Base-by-base conservation (phyloP, 257 asterid species). In the Scutellaria galericulata region DNA sequence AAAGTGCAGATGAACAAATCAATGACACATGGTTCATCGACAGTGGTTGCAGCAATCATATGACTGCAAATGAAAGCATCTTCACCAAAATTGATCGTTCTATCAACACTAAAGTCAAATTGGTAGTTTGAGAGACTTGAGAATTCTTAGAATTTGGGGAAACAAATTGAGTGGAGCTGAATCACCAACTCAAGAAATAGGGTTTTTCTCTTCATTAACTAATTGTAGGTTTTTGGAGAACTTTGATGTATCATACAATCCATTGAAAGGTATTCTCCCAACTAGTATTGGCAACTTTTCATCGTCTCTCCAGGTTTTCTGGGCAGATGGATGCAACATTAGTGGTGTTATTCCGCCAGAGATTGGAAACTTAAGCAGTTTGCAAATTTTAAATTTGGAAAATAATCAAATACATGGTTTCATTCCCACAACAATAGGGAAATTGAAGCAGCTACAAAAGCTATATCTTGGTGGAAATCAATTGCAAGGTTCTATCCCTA, bases 241-340 rank as follows among this genome's bases (percentile, higher is more conserved):
- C 8, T 6, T 70, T 35, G 67, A 57, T 6, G 31, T 70, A 24
- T 27, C 58, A 13, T 0, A 27, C 5, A 70, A 70, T 46, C 58
- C 68, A 2, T 5, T 11, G 11, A 69, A 42, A 9, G 75, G 67
- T 44, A 9, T 45, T 24, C 47, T 70, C 7, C 68, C 75, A 4
- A 1, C 59, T 46, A 27, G 60, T 1, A 5, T 71, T 6, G 58
- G 75, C 39, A 71, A 71, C n/a, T 42, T 69, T 7, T 55, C 74
- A 18, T 1, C 64, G 9, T 44, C 58, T 46, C 59, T 71, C 2
- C 8, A 7, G 18, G 6, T 6, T 0, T 45, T 70, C 8, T 8
- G 11, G 0, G 66, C 67, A 3, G 9, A 7, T 13, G 41, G 18
- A 39, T 54, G 74, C 45, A 13, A 13, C 45, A 41, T 69, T 3